A percentile compares a stretch with the other conserved stretches of the same genome.
These are phyloP conservation scores for Carex kokanica DNA, from an alignment of 176 grass and related monocot species.

Conservation along the genomic window DNA sequence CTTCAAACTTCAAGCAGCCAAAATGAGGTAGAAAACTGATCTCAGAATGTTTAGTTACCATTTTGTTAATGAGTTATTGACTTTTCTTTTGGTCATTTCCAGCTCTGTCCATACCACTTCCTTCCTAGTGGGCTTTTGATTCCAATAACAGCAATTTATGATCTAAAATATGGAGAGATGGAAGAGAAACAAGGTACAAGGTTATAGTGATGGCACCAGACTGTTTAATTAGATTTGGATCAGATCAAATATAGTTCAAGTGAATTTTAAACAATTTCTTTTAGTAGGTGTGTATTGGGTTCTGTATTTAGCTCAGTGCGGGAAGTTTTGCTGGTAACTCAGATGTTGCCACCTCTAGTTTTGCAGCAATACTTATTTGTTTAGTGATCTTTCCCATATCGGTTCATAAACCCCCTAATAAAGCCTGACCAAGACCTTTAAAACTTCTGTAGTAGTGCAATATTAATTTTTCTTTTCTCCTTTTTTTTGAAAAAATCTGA, in stretches of 20 bases:
- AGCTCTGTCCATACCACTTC: constrained; percentile 83
- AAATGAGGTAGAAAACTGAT: constrained; percentile 44
- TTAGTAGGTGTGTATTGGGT: neutral
- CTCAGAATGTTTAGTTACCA: constrained; percentile 15
- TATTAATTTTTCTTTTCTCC: neutral
- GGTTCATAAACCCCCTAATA: neutral
- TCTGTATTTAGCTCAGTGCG: neutral
- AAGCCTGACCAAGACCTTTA: neutral
- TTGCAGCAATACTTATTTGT: neutral
- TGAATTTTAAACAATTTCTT: neutral
- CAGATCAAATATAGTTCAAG: neutral
- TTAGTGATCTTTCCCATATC: neutral
- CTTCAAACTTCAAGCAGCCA: constrained; percentile 49
- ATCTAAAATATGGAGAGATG: constrained; percentile 85
- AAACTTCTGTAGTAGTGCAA: neutral
- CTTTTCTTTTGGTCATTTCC: constrained; percentile 23
- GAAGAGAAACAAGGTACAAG: constrained; percentile 90
- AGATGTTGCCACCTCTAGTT: neutral
- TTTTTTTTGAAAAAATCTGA: neutral
- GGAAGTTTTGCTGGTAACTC: neutral
- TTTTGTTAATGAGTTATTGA: constrained; percentile 17
- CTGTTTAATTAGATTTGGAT: neutral
- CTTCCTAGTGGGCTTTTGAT: constrained; percentile 59
- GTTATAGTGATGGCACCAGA: neutral
- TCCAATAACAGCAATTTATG: constrained; percentile 81